Conservation (phyloP, 495 filamentous ascomycete species). For the Cercophora newfieldiana region DNA sequence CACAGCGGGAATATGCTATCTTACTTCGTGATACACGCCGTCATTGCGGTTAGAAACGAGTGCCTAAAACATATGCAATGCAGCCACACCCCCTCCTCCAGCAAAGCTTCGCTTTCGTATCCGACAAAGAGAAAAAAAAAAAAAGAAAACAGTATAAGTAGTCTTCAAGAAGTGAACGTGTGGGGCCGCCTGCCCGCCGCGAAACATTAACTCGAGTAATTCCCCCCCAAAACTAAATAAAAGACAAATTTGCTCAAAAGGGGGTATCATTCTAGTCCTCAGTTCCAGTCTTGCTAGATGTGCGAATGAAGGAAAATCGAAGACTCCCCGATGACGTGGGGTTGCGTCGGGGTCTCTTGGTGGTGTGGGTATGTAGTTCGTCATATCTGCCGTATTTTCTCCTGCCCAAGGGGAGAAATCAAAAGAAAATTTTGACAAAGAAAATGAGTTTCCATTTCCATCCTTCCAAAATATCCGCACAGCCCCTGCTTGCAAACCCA, state of each 20-base stretch:
- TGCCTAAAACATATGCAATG: slow-evolving; percentile 1
- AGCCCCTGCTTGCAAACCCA: not conserved
- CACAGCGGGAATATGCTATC: not conserved
- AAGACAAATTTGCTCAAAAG: slow-evolving; percentile 9
- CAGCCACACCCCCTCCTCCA: not conserved
- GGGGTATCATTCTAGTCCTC: slow-evolving; percentile 35
- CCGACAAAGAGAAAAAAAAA: slow-evolving; percentile 10
- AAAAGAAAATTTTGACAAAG: slow-evolving; percentile 27
- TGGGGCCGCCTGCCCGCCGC: not conserved
- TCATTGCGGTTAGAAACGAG: slow-evolving; percentile 3
- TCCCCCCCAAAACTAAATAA: slow-evolving; percentile 10
- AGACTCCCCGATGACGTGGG: not conserved
- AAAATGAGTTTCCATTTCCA: slow-evolving; percentile 19
- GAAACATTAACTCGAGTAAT: not conserved
- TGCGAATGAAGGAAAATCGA: not conserved
- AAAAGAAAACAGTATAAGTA: not conserved
- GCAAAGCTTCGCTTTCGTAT: slow-evolving; percentile 3
- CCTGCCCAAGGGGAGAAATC: not conserved
- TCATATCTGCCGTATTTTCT: slow-evolving; percentile 24
- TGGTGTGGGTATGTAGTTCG: slow-evolving; percentile 4
- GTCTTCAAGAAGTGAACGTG: not conserved
- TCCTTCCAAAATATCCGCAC: not conserved
- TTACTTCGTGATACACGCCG: not conserved
- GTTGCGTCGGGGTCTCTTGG: not conserved
- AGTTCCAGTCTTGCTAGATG: slow-evolving; percentile 9